Evolutionary conservation across 208 protist species (phyloP).

Genomic region (Zelonia costaricensis): DNA sequence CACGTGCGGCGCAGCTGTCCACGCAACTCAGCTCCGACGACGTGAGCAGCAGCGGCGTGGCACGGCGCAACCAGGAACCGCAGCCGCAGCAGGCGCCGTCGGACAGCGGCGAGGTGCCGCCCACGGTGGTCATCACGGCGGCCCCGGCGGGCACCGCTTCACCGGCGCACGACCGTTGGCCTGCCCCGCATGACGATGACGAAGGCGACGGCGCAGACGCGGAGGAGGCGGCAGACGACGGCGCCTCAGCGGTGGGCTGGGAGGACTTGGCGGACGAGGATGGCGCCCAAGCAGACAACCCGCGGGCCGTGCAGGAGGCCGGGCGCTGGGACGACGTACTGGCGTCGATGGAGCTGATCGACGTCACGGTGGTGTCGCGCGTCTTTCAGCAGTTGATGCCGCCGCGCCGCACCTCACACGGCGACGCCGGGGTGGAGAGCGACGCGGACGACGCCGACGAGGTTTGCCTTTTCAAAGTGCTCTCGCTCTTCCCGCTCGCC

Average conservation of each 20-base stretch:
- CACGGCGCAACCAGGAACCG: too few species aligned
- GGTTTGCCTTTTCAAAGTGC: constrained; percentile 25
- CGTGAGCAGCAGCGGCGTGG: too few species aligned
- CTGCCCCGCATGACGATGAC: too few species aligned
- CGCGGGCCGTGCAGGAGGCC: constrained; percentile 9
- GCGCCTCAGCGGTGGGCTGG: neutral
- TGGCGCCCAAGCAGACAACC: neutral
- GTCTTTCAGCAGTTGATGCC: constrained; percentile 17
- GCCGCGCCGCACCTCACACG: neutral
- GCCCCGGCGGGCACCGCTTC: too few species aligned
- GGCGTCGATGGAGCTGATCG: constrained; percentile 21
- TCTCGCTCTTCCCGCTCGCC: constrained; percentile 25
- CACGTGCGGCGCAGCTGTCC: neutral
- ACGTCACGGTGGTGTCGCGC: constrained; percentile 27
- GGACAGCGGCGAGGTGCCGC: too few species aligned
- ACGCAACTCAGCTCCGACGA: too few species aligned
- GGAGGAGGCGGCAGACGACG: neutral
- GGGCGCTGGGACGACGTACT: constrained; percentile 24
- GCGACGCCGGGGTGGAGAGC: constrained; percentile 1
- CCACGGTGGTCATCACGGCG: too few species aligned
- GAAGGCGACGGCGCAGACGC: too few species aligned
- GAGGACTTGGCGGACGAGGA: neutral
- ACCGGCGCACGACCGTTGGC: too few species aligned
- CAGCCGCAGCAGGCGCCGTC: too few species aligned
- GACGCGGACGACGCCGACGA: constrained; percentile 2